phyloP scores from a whole-genome alignment of 192 early-diverging fungal genomes.

The Piromyces finnis region DNA sequence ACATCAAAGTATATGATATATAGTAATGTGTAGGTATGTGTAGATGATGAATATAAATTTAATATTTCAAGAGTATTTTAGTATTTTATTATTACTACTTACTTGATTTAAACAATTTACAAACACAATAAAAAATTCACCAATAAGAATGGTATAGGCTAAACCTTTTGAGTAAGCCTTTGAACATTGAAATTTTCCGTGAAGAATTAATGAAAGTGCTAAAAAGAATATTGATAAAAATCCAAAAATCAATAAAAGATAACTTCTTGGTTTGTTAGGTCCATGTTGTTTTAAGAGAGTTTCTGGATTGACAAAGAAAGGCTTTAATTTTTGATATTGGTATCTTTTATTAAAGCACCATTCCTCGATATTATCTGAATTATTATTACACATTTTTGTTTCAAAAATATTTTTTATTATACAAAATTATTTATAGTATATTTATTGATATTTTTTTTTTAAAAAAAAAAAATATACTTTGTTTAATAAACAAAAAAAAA shows the following conservation, averaged over 20 bases:
- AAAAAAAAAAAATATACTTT: too few relatives aligned
- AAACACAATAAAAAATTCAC: not conserved
- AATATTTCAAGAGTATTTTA: too few relatives aligned
- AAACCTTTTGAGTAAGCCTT: not conserved
- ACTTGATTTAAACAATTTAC: not conserved
- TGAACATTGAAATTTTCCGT: not conserved
- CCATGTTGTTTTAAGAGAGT: not conserved
- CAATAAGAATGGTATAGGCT: not conserved
- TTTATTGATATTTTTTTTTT: too few relatives aligned
- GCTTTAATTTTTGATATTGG: not conserved
- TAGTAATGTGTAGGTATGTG: too few relatives aligned
- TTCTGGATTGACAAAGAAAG: not conserved
- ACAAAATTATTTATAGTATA: too few relatives aligned
- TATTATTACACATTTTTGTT: not conserved
- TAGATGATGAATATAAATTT: too few relatives aligned
- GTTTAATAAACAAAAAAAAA: too few relatives aligned
- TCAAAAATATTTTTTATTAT: too few relatives aligned
- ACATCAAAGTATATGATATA: too few relatives aligned
- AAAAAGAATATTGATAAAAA: not conserved
- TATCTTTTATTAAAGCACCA: not conserved
- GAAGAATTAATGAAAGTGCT: not conserved
- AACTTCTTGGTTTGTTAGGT: not conserved
- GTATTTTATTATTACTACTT: too few relatives aligned
- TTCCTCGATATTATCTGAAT: not conserved
- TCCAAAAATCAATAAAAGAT: not conserved